phyloP scores from a whole-genome alignment of 2,329 filamentous ascomycete species.

The Hortaea sp. region DNA sequence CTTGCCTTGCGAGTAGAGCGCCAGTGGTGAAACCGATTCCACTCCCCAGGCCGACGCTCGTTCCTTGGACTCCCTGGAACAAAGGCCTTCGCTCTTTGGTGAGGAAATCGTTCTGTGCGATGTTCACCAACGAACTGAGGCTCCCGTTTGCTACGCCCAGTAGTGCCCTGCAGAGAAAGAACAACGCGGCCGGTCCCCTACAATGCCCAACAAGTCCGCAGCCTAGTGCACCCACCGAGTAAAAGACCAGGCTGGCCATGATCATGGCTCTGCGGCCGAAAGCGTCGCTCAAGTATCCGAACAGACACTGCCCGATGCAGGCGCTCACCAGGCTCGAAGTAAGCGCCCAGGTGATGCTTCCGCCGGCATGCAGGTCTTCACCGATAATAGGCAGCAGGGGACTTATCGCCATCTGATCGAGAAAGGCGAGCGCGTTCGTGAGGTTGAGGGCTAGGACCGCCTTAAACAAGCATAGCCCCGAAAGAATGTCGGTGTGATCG shows the following conservation, averaged over 20 bases:
- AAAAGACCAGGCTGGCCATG: constrained; percentile 3
- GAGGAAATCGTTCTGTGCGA: constrained; percentile 14
- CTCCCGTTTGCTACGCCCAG: not conserved
- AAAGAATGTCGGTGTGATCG: not conserved
- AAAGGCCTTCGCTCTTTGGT: constrained; percentile 7
- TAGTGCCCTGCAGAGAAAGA: not conserved
- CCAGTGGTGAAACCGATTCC: constrained; percentile 11
- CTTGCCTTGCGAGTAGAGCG: constrained; percentile 6
- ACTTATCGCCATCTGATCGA: constrained; percentile 8
- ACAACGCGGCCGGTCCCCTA: not conserved
- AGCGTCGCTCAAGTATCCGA: constrained; percentile 15
- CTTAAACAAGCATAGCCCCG: not conserved
- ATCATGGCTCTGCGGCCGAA: constrained; percentile 13
- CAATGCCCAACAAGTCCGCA: not conserved
- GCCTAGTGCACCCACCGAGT: constrained; percentile 2
- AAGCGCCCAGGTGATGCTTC: constrained; percentile 11
- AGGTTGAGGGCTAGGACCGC: constrained; percentile 6
- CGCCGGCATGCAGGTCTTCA: constrained; percentile 6
- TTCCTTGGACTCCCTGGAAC: constrained; percentile 15
- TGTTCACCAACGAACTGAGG: constrained; percentile 14
- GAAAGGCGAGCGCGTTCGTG: constrained; percentile 1
- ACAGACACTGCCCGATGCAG: constrained; percentile 10
- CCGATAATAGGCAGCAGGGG: constrained; percentile 7
- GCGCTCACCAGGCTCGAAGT: constrained; percentile 10
- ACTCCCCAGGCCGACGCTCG: constrained; percentile 11